Conservation (phyloP, 257 asterid genomes). For the Nicotiana tomentosiformis region DNA sequence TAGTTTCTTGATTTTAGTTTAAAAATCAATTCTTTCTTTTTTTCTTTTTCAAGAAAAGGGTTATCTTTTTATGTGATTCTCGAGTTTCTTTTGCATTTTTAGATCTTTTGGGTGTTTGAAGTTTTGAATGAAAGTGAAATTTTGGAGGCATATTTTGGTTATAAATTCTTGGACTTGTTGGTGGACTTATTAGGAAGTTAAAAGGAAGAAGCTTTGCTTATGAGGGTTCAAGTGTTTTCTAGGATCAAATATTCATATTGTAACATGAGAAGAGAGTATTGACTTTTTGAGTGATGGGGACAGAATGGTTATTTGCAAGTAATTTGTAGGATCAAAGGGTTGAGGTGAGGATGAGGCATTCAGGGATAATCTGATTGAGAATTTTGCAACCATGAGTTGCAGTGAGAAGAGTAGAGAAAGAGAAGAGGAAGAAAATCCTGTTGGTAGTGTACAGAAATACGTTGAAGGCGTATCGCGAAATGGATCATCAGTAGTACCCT, state of each 20-base stretch:
- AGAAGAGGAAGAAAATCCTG: conserved; percentile 29
- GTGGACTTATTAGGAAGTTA: no score
- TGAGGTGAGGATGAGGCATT: conserved; percentile 35
- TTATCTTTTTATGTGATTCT: background rate
- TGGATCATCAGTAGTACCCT: conserved; percentile 40
- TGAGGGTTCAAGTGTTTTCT: conserved; percentile 16
- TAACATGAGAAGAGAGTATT: conserved; percentile 14
- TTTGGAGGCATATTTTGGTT: background rate
- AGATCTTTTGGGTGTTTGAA: conserved; percentile 15
- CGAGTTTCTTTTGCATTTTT: conserved; percentile 10
- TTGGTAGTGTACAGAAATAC: conserved; percentile 28
- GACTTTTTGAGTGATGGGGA: conserved; percentile 9
- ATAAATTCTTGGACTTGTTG: background rate
- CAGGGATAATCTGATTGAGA: conserved; percentile 38
- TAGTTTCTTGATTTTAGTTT: conserved; percentile 11
- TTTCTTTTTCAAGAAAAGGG: conserved; percentile 5
- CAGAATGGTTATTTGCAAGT: conserved; percentile 10
- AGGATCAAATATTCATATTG: conserved; percentile 4
- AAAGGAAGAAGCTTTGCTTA: conserved; percentile 11
- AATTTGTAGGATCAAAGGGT: conserved; percentile 16
- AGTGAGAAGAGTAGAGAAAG: conserved; percentile 50
- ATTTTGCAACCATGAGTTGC: conserved; percentile 59
- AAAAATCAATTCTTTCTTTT: conserved; percentile 11
- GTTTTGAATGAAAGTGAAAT: background rate
- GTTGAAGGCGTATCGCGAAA: conserved; percentile 42